Evolutionary conservation across 768 basidiomycete species (phyloP), one percentile per base, ranked within the genome.

Genomic region (Gloeopeniophorella convolvens): DNA sequence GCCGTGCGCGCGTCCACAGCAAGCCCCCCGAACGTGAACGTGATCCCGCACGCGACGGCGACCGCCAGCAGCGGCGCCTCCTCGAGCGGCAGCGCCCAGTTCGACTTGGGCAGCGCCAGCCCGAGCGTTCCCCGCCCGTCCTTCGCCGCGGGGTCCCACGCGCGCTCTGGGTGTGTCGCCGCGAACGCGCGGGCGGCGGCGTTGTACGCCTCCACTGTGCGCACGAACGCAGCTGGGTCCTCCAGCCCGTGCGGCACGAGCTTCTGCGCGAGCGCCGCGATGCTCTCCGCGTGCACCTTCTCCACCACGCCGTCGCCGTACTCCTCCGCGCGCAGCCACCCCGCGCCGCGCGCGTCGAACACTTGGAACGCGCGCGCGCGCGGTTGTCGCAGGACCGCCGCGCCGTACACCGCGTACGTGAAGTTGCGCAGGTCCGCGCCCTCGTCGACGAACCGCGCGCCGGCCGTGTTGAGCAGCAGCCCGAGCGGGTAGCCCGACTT

Each of bases 401-500:
- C 70, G 9, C 82, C 83, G 55, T 80, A 84, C 62, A 77, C 79
- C 16, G 84, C 82, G 58, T 86, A 85, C 1, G 83, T 85, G 57
- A 79, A 85, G 62, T 83, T 85, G 39, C 84, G 73, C 60, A 78
- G 84, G 65, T 86, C 82, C 41, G 75, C 76, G 31, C 83, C 83
- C 63, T 85, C 84, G 54, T 86, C 82, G 31, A 84, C 82, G 56
- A 85, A 86, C 13, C 83, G 72, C 44, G 63, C 55, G 4, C 84
- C 84, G 2, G 63, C 53, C 0, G 70, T 59, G 58, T 84, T 86
- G 21, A 83, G 64, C 83, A 83, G 85, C 51, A 86, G 70, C 1
- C 83, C 83, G 9, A 84, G 67, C 3, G 84, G 82, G 59, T 85
- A 85, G 1, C 84, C 81, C 9, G 82, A 84, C 63, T 85, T 85